Evolutionary conservation across 441 rosid species (phyloP), one percentile per base, ranked within the genome.

Genomic region (Isatis lusitanica): DNA sequence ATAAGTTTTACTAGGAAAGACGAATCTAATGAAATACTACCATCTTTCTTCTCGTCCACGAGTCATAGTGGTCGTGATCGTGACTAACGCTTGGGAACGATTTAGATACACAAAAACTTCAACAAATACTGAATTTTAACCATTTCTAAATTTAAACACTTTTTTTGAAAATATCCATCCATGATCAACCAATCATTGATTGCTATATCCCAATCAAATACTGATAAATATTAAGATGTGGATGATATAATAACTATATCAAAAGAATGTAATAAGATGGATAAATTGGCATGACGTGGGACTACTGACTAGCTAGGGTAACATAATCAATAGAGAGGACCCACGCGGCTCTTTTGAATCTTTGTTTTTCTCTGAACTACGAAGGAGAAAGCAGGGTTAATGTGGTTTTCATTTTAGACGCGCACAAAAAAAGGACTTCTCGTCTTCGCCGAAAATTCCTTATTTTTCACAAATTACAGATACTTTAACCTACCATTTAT

Each of bases 361-460:
- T 53, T 53, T 7, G 28, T 9, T 36, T 36, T 36, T 35, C 9
- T 3, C 16, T 24, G 1, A 24, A 24, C 26, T 24, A 24, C 26
- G 26, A 24, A 24, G 7, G 6, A 31, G 1, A 21, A 39, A 28
- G 24, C 30, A 31, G 46, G 57, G 42, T 30, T 68, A 64, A 43
- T 56, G 56, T 69, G 65, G 31, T 57, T 53, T 53, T 53, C 59
- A 28, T 28, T 56, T 21, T 57, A 11, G 48, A 57, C 64, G 18
- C 35, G 7, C 35, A 31, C 35, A 30, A 12, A 3, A 30, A 33
- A 35, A 21, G 26, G 48, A 68, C 4, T 43, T 13, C 44, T 7
- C 33, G 3, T 35, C 57, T 70, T 70, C 66, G 18, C 28, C 26
- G 74, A 70, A 46, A 47, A 36, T 70, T 70, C 66, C 73, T 63